A percentile compares a stretch with the other conserved stretches of the same genome.
Conservation (phyloP, 2,329 filamentous ascomycete genomes). For the Claviceps sp. region DNA sequence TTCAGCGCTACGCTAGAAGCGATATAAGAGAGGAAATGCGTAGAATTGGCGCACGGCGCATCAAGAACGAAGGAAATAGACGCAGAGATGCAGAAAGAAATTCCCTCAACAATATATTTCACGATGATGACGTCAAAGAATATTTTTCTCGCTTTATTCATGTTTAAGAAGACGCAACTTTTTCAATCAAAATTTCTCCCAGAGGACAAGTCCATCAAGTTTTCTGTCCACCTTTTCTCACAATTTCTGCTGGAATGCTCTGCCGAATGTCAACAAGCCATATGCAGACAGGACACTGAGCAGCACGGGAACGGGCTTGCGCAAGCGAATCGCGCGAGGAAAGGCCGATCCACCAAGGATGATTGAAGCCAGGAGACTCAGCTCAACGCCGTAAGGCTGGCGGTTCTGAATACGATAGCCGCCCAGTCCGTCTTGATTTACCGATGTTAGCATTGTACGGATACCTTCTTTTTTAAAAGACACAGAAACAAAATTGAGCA, state of each 20-base stretch:
- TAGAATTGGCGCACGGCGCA: background rate
- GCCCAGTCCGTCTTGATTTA: conserved; percentile 52
- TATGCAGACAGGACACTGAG: conserved; percentile 68
- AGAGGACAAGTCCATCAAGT: too few species aligned
- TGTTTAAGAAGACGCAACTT: background rate
- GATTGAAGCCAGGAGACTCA: conserved; percentile 78
- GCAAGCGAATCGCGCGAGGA: conserved; percentile 68
- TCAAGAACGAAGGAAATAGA: background rate
- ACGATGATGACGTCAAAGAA: background rate
- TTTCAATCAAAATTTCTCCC: too few species aligned
- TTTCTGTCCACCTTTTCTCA: conserved; percentile 12
- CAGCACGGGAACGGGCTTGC: conserved; percentile 72
- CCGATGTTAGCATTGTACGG: background rate
- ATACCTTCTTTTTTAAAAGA: background rate
- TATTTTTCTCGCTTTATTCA: background rate
- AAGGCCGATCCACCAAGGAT: conserved; percentile 74
- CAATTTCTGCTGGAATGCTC: conserved; percentile 39
- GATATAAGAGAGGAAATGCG: background rate
- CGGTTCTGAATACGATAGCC: conserved; percentile 65
- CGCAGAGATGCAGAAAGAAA: background rate
- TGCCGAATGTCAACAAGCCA: conserved; percentile 68
- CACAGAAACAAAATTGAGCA: too few species aligned
- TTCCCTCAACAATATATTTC: background rate
- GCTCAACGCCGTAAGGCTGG: conserved; percentile 71
- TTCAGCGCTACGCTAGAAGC: background rate